Evolutionary conservation across 2,329 filamentous ascomycete species (phyloP).

Genomic region (Trichoderma sp.): DNA sequence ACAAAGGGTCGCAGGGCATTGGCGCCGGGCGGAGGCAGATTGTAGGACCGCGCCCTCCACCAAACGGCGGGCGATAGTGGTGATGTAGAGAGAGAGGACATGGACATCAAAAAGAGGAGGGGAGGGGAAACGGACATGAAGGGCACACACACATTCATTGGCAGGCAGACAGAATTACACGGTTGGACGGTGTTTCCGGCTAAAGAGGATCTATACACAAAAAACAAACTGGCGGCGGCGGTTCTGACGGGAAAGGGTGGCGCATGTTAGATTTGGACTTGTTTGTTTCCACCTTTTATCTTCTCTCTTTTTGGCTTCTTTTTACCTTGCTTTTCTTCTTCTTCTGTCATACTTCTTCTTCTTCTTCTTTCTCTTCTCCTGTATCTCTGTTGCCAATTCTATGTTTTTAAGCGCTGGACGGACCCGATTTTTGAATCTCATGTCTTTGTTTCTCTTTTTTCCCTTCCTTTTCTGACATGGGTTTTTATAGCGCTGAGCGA

Average conservation of each 20-base stretch:
- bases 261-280: slow-evolving; percentile 15
- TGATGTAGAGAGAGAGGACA: neutral
- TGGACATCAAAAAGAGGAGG: neutral
- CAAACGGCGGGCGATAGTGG: slow-evolving; percentile 41
- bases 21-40: slow-evolving; percentile 75
- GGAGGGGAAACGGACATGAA: neutral
- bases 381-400: neutral
- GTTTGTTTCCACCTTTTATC: neutral
- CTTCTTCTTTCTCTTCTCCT: neutral
- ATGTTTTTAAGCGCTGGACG: slow-evolving; percentile 1
- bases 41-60: slow-evolving; percentile 72
- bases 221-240: slow-evolving; percentile 1
- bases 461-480: neutral
- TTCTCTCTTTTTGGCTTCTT: neutral
- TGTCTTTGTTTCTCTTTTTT: neutral
- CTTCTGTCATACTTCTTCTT: neutral
- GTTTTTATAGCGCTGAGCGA: neutral
- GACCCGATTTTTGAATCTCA: neutral
- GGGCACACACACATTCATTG: neutral
- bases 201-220: slow-evolving; percentile 1
- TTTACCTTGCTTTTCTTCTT: neutral
- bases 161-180: neutral
- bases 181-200: slow-evolving; percentile 14
- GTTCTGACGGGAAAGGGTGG: slow-evolving; percentile 8
- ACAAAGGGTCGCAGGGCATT: slow-evolving; percentile 64